Base-by-base conservation (phyloP, 306 rosid genomes). In the Fragaria vesca region DNA sequence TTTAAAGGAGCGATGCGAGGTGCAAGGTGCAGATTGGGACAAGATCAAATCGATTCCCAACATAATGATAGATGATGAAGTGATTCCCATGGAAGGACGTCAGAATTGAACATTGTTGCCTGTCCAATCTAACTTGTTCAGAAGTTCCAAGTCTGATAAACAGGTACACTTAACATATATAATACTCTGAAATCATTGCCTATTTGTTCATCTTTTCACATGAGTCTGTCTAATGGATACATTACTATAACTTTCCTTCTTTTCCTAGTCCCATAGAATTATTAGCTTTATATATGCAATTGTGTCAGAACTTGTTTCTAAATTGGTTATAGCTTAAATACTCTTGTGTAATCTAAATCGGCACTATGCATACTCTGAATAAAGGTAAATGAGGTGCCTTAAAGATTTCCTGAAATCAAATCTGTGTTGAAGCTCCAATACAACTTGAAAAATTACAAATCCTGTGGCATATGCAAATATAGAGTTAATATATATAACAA, bases 11-110 rank as follows among this genome's bases (percentile, higher is more conserved):
- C 38, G 51, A 12, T 81, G 78, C 74, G 5, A 12, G 38, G 42
- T 20, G 30, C 21, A 63, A 63, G 82, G 78, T 79, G 73, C 43
- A 71, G 69, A 81, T 46, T 76, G 57, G 80, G 13, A 17, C 7
- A 76, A 50, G 40, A 76, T 75, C 34, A 43, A 26, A 10, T 51
- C 16, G 21, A 50, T 81, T 10, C 62, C 36, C 24, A 40, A 8
- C 21, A 73, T 71, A 61, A 28, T 50, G 77, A 81, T 81, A 63
- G 84, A 69, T 28, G 45, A 63, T 28, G 69, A 36, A 32, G 34
- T 11, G 18, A 47, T 69, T 43, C 55, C 20, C 24, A 21, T 13
- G 34, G 54, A 69, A 43, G 36, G 51, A 28, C 40, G 67, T 28
- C 40, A 28, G 26, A 61, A 30, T 61, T 28, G 40, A 61, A 26